Conservation (phyloP, 257 asterid species). For the Plantago major region DNA sequence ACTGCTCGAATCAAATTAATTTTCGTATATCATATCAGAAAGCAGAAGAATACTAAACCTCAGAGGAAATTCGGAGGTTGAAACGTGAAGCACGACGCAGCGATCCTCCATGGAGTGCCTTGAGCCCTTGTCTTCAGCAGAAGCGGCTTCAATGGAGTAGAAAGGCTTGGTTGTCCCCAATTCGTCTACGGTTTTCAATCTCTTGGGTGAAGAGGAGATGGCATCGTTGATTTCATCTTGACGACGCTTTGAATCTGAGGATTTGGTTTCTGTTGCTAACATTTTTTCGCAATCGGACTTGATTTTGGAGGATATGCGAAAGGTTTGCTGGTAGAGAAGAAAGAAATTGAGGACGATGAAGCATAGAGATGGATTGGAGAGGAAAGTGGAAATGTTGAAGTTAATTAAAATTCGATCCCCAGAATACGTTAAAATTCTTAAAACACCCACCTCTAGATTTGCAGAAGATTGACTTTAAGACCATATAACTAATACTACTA, state of each 20-base stretch:
- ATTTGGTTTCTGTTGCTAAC: slow-evolving; percentile 26
- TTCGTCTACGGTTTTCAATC: slow-evolving; percentile 30
- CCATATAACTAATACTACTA: too few relatives aligned
- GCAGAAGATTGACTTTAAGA: too few relatives aligned
- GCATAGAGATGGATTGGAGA: too few relatives aligned
- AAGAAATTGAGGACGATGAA: too few relatives aligned
- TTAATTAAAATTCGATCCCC: too few relatives aligned
- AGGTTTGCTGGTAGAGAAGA: not conserved
- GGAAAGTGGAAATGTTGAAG: too few relatives aligned
- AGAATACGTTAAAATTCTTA: too few relatives aligned
- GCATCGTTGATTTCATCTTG: slow-evolving; percentile 21
- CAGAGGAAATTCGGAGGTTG: slow-evolving; percentile 38
- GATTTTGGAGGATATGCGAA: not conserved
- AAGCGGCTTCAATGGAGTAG: slow-evolving; percentile 61
- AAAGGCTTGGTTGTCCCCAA: slow-evolving; percentile 20
- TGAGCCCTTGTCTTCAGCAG: slow-evolving; percentile 83
- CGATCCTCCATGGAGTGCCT: slow-evolving; percentile 86
- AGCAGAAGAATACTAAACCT: not conserved
- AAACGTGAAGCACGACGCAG: slow-evolving; percentile 63
- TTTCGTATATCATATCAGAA: not conserved
- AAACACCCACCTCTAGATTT: too few relatives aligned
- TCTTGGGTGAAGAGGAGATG: slow-evolving; percentile 28
- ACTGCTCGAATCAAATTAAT: too few relatives aligned
- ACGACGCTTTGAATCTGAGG: slow-evolving; percentile 37
- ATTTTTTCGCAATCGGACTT: slow-evolving; percentile 10